Conservation (phyloP, 2,329 filamentous ascomycete species). For the Aspergillus ustus region DNA sequence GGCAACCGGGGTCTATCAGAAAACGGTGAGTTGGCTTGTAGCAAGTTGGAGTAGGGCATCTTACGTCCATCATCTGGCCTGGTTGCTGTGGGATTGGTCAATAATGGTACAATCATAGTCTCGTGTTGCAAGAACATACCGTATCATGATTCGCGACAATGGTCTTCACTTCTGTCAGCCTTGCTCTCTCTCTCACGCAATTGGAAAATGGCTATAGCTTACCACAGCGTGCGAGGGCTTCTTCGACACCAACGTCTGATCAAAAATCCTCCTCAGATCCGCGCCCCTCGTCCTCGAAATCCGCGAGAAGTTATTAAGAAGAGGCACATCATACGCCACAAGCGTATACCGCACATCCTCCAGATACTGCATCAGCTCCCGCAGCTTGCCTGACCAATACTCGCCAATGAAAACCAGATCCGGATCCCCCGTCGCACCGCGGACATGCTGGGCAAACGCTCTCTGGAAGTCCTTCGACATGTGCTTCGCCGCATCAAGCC, state of each 20-base stretch:
- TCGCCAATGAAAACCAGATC: conserved; percentile 71
- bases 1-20: neutral
- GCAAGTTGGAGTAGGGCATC: neutral
- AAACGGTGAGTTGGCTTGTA: too few species aligned
- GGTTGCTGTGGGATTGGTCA: conserved; percentile 13
- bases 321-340: conserved; percentile 68
- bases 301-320: conserved; percentile 69
- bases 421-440: conserved; percentile 51
- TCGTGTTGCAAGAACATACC: conserved; percentile 29
- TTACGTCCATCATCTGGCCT: conserved; percentile 22
- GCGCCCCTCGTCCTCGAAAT: conserved; percentile 61
- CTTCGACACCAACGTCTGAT: conserved; percentile 60
- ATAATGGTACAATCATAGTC: neutral
- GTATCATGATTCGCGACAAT: conserved; percentile 77
- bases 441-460: conserved; percentile 65
- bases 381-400: conserved; percentile 66
- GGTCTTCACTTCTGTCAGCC: conserved; percentile 57
- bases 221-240: conserved; percentile 46
- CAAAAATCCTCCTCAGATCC: conserved; percentile 67
- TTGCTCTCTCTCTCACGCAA: neutral
- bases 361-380: conserved; percentile 63
- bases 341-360: conserved; percentile 63
- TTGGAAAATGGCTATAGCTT: neutral
- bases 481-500: conserved; percentile 75
- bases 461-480: conserved; percentile 69